These are phyloP conservation scores for Globisporangium alternatum DNA, from an alignment of 352 stramenopile genomes.

Conservation along the genomic window DNA sequence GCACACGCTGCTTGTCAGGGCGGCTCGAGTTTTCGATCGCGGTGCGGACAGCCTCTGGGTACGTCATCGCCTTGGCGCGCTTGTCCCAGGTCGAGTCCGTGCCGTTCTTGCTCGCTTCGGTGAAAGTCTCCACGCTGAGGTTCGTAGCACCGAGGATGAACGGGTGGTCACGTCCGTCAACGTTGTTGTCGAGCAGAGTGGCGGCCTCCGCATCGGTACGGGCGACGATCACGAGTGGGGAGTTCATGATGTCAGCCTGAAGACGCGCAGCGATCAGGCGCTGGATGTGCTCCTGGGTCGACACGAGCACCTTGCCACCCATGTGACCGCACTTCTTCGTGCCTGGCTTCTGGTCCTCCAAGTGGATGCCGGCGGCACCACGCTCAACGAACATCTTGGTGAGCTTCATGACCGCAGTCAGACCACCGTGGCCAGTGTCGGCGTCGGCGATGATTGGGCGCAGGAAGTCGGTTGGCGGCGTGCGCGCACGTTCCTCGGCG, in stretches of 20 bases:
- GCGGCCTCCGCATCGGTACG: constrained; percentile 97
- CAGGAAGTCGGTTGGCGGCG: constrained; percentile 92
- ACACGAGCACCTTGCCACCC: constrained; percentile 97
- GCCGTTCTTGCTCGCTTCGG: constrained; percentile 69
- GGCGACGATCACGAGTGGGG: constrained; percentile 94
- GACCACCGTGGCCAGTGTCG: constrained; percentile 95
- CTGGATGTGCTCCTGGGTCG: constrained; percentile 97
- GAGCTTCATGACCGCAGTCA: constrained; percentile 98
- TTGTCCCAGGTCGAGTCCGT: constrained; percentile 88
- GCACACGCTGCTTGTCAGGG: constrained; percentile 48
- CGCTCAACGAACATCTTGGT: constrained; percentile 98
- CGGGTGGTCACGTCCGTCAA: constrained; percentile 96
- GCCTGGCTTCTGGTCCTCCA: constrained; percentile 98
- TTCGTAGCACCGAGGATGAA: constrained; percentile 97
- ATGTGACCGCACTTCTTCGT: constrained; percentile 99
- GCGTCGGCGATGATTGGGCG: constrained; percentile 97
- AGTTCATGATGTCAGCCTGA: constrained; percentile 95
- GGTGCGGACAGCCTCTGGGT: constrained; percentile 92
- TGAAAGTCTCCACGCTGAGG: constrained; percentile 82
- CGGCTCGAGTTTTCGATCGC: constrained; percentile 63
- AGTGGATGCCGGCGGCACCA: constrained; percentile 96
- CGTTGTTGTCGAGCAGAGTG: constrained; percentile 97
- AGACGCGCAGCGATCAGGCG: constrained; percentile 95
- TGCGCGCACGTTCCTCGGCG: constrained; percentile 70
- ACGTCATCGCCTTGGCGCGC: constrained; percentile 94